Evolutionary conservation across 805 yeast genomes (phyloP).

Genomic region (Ogataea pilisensis): DNA sequence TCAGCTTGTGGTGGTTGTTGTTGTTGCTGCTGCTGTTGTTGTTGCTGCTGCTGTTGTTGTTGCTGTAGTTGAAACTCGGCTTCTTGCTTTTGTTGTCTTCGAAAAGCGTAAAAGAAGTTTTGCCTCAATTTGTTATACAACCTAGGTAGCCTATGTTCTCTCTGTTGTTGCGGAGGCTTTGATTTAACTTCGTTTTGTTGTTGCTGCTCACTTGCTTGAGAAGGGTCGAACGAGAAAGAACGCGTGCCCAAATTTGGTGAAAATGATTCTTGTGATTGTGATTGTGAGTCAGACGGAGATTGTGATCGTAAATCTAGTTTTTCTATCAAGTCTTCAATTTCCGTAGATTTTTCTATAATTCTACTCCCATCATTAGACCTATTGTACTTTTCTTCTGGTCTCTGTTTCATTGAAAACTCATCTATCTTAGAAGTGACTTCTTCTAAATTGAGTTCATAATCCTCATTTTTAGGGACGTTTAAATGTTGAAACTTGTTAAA

Average conservation of each 20-base stretch:
- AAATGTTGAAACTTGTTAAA: background rate
- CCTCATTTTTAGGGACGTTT: background rate
- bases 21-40: background rate
- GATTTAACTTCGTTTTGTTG: background rate
- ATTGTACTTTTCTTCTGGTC: no score
- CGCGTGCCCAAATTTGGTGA: background rate
- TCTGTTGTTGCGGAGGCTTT: no score
- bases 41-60: background rate
- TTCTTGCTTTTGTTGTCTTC: constrained; percentile 3
- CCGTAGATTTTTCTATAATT: background rate
- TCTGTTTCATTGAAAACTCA: no score
- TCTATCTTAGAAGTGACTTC: background rate
- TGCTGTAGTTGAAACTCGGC: background rate
- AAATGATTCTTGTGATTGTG: no score
- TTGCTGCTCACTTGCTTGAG: background rate
- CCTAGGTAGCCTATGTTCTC: constrained; percentile 14
- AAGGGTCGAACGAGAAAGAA: background rate
- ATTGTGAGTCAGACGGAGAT: no score
- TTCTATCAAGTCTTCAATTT: background rate
- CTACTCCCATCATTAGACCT: background rate
- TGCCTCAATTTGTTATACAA: constrained; percentile 16
- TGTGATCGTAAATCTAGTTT: background rate
- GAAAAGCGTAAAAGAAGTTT: constrained; percentile 11
- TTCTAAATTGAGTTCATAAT: background rate
- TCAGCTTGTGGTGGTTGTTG: constrained; percentile 1